A percentile compares a stretch with the other conserved stretches of the same genome.
These are phyloP conservation scores for Calonectria ilicicola DNA, from an alignment of 2,329 filamentous ascomycete species.

Conservation along the genomic window DNA sequence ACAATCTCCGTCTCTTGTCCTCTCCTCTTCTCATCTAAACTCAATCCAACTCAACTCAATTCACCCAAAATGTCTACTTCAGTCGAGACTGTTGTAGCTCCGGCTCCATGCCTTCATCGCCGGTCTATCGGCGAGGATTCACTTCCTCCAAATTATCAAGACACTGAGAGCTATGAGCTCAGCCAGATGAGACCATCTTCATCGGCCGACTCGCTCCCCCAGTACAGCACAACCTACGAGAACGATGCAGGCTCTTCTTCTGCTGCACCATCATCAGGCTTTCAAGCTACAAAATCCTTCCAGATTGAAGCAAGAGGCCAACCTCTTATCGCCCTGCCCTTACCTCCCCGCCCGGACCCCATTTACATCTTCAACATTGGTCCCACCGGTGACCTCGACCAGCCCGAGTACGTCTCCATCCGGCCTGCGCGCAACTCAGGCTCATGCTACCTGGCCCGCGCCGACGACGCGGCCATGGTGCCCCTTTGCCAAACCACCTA, in stretches of 20 bases:
- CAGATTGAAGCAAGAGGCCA: slow-evolving; percentile 63
- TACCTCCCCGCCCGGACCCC: slow-evolving; percentile 50
- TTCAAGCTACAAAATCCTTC: slow-evolving; percentile 58
- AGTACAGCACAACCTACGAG: slow-evolving; percentile 36
- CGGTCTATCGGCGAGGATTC: slow-evolving; percentile 28
- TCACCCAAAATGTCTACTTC: slow-evolving; percentile 25
- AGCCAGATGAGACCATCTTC: slow-evolving; percentile 39
- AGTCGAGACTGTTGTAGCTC: slow-evolving; percentile 1
- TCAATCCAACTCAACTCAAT: neutral
- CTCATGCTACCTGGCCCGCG: slow-evolving; percentile 60
- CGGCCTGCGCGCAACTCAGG: slow-evolving; percentile 61
- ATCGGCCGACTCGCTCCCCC: slow-evolving; percentile 44
- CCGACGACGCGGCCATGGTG: slow-evolving; percentile 47
- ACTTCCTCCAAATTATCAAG: slow-evolving; percentile 46
- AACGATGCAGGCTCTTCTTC: slow-evolving; percentile 13
- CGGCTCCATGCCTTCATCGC: slow-evolving; percentile 7
- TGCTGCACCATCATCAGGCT: slow-evolving; percentile 39
- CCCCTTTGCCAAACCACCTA: slow-evolving; percentile 66
- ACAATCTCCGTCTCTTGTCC: too few relatives aligned
- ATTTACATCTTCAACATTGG: slow-evolving; percentile 58
- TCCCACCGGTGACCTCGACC: slow-evolving; percentile 52
- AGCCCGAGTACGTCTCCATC: slow-evolving; percentile 63
- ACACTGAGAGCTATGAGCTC: slow-evolving; percentile 40
- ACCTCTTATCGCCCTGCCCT: slow-evolving; percentile 55
- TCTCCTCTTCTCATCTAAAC: neutral